Base-by-base conservation (phyloP, 495 filamentous ascomycete genomes). In the Melanomma pulvis-pyrius region DNA sequence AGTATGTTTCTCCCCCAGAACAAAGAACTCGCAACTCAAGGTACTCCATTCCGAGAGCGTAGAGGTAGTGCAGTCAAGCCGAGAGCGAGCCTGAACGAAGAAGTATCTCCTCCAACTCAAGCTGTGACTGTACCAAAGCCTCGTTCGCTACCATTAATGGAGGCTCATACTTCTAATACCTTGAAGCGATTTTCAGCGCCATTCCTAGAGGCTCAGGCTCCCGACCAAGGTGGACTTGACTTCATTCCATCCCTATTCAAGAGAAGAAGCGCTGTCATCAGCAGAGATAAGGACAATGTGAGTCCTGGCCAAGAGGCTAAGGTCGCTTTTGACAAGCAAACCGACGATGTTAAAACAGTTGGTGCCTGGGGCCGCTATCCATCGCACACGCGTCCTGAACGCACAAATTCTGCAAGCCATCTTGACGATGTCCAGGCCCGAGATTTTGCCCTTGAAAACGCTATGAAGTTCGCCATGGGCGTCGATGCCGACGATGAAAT, bases 361-460 rank as follows among this genome's bases (percentile, higher is more conserved):
- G 64, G 69, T 4, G 64, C 65, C 25, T 74, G 72, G 72, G 67
- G 66, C 12, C 66, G 59, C 0, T 74, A 74, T 34, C 72, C 72
- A 1, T 65, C 48, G 32, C 72, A 74, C 48, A 67, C 62, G 11
- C 65, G 70, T 17, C 51, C 56, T 0, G 56, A 68, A 21, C 65
- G 72, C 17, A 68, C 55, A 22, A 50, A 26, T 2, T 58, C 47
- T 41, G 72, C 72, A 26, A 58, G 70, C 3, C 54, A 56, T 21
- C 11, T 24, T 2, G 72, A 74, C 39, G 15, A 46, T 8, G 61
- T 74, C 50, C 22, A 48, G 1, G 36, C 67, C 4, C 66, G 72
- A 1, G 72, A 74, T 52, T 74, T 74, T 61, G 72, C 72, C 1
- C 47, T 70, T n/a, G 67, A 72, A 58, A 26, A 54, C 2, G 64